Evolutionary conservation across 306 rosid species (phyloP).

Genomic region (Sechiopsis laciniata): DNA sequence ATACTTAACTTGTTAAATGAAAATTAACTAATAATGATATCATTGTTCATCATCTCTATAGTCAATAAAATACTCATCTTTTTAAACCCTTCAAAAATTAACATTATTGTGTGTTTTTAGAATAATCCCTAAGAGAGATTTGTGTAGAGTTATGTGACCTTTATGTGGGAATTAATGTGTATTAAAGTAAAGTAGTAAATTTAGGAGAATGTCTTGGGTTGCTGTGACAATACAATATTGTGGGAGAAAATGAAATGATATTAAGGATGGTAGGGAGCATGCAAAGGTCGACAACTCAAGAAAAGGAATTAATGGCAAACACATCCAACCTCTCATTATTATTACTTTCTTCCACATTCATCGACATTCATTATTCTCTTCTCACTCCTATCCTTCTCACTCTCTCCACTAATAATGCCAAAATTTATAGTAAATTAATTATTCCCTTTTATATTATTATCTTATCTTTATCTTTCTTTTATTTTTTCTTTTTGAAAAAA

Average conservation of each 20-base stretch:
- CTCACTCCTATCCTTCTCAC: background rate
- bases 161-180: background rate
- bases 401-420: background rate
- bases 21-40: background rate
- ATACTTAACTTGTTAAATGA: background rate
- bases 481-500: too few species aligned
- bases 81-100: too few species aligned
- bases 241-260: background rate
- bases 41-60: background rate
- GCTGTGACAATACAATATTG: background rate
- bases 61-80: background rate
- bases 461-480: too few species aligned
- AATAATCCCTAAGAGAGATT: background rate
- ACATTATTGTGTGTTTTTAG: too few species aligned
- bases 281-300: constrained; percentile 18
- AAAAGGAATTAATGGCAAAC: background rate
- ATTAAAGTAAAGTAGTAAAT: background rate
- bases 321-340: constrained; percentile 19
- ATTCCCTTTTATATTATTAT: too few species aligned
- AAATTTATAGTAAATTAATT: too few species aligned
- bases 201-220: background rate
- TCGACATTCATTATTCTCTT: constrained; percentile 17
- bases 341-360: constrained; percentile 15
- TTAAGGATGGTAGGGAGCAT: constrained; percentile 11
- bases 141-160: background rate